Evolutionary conservation across 495 filamentous ascomycete species (phyloP).

Genomic region (Cryomyces minteri): DNA sequence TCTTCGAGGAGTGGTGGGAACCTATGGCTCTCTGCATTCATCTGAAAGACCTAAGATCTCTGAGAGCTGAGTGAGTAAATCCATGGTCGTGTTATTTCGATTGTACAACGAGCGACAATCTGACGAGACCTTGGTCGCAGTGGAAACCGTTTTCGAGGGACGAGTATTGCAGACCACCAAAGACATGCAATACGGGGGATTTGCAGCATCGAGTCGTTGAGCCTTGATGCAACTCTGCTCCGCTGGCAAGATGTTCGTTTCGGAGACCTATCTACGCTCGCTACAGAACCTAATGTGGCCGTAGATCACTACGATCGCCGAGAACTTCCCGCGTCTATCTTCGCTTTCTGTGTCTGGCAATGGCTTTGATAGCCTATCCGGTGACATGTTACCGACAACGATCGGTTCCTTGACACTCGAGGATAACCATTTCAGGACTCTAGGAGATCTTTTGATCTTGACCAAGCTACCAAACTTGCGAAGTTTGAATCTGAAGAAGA

Average conservation of each 20-base stretch:
- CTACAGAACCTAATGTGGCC: too few species aligned
- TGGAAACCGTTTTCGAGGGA: constrained; percentile 54
- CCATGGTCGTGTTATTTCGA: background rate
- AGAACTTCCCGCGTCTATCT: constrained; percentile 35
- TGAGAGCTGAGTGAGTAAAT: constrained; percentile 51
- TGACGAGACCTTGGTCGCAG: constrained; percentile 20
- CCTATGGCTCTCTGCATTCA: constrained; percentile 50
- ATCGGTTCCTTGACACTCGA: constrained; percentile 52
- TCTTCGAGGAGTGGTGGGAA: constrained; percentile 47
- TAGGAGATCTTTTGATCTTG: constrained; percentile 30
- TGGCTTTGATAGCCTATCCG: constrained; percentile 16
- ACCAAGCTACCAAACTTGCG: constrained; percentile 38
- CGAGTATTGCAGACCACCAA: constrained; percentile 13
- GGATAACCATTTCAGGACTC: constrained; percentile 48
- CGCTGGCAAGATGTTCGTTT: constrained; percentile 44
- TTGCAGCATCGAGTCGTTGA: constrained; percentile 42
- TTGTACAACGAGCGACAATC: too few species aligned
- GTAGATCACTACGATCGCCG: too few species aligned
- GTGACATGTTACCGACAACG: constrained; percentile 19
- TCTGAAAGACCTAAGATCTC: constrained; percentile 37
- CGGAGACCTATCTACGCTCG: too few species aligned
- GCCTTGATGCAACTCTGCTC: constrained; percentile 54
- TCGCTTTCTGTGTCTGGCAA: constrained; percentile 39
- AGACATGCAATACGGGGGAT: background rate
- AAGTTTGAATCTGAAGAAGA: constrained; percentile 26